Percentiles rank a stretch among this genome's conserved stretches.
Conservation (phyloP, 768 basidiomycete genomes). For the Goffeauzyma gilvescens region DNA sequence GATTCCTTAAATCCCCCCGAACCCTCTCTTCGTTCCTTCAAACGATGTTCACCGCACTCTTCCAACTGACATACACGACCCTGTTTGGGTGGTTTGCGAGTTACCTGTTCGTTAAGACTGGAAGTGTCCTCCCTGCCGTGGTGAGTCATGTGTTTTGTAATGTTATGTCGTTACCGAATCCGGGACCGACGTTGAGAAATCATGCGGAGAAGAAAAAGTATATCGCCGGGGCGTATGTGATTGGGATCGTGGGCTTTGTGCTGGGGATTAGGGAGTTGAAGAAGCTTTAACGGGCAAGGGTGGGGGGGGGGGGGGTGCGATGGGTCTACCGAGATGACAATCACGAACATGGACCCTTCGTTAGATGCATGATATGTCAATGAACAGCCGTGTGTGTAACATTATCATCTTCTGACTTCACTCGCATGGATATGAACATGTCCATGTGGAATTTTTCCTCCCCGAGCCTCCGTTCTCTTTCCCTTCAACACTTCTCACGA, state of each 20-base stretch:
- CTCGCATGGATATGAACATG: too few species aligned
- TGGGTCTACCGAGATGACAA: too few species aligned
- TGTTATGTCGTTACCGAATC: conserved; percentile 70
- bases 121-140: conserved; percentile 56
- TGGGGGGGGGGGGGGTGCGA: too few species aligned
- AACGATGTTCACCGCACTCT: conserved; percentile 38
- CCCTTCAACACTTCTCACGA: too few species aligned
- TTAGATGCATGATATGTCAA: too few species aligned
- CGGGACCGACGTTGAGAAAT: conserved; percentile 40
- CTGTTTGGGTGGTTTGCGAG: conserved; percentile 76
- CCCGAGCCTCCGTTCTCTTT: too few species aligned
- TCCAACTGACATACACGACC: conserved; percentile 79
- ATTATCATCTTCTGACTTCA: too few species aligned
- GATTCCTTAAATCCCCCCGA: conserved; percentile 54
- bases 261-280: conserved; percentile 34
- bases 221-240: conserved; percentile 43
- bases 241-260: conserved; percentile 45
- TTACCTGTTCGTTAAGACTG: conserved; percentile 68
- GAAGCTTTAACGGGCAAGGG: too few species aligned
- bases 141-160: conserved; percentile 82
- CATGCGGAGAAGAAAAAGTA: conserved; percentile 41
- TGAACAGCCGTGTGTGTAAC: too few species aligned
- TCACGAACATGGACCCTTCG: too few species aligned
- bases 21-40: conserved; percentile 29
- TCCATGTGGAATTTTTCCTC: too few species aligned